These are phyloP conservation scores for Cryphonectria naterciae DNA, from an alignment of 2,329 filamentous ascomycete species.

Conservation along the genomic window DNA sequence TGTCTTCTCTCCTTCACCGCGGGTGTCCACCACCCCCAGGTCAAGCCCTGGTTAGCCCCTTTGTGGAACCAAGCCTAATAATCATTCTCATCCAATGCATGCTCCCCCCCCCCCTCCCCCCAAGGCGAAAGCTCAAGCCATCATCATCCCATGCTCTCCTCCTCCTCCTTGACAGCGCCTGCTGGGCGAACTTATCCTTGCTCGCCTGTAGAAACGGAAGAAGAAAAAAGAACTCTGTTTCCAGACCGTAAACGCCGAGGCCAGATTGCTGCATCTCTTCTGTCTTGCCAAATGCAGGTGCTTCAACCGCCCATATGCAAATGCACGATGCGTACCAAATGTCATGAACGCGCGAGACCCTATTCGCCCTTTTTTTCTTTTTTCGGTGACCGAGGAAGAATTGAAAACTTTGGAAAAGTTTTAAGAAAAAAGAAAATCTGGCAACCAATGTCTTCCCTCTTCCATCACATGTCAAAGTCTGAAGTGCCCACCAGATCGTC, in stretches of 20 bases:
- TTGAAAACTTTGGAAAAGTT: not conserved
- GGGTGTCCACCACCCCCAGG: not conserved
- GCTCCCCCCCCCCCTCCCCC: conserved; percentile 7
- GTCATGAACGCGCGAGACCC: conserved; percentile 24
- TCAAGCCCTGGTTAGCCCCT: not conserved
- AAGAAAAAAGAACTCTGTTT: conserved; percentile 15
- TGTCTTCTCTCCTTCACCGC: not conserved
- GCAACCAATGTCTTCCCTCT: conserved; percentile 18
- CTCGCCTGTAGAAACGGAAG: conserved; percentile 17
- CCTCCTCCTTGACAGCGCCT: conserved; percentile 8
- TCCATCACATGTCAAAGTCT: conserved; percentile 65
- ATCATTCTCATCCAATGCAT: conserved; percentile 13
- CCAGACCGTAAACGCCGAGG: conserved; percentile 29
- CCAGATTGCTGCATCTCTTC: conserved; percentile 26
- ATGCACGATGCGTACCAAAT: conserved; percentile 31
- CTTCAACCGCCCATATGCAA: conserved; percentile 31
- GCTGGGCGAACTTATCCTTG: conserved; percentile 14
- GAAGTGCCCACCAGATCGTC: conserved; percentile 67
- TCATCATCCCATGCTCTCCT: not conserved
- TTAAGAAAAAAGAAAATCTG: conserved; percentile 11
- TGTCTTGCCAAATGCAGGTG: conserved; percentile 29
- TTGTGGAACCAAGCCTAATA: not conserved
- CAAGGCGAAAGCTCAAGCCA: conserved; percentile 21
- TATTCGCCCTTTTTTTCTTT: conserved; percentile 21
- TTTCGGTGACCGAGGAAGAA: conserved; percentile 10